These are phyloP conservation scores for Zygnema circumcarinatum DNA, from an alignment of 139 green algal genomes.

Conservation along the genomic window DNA sequence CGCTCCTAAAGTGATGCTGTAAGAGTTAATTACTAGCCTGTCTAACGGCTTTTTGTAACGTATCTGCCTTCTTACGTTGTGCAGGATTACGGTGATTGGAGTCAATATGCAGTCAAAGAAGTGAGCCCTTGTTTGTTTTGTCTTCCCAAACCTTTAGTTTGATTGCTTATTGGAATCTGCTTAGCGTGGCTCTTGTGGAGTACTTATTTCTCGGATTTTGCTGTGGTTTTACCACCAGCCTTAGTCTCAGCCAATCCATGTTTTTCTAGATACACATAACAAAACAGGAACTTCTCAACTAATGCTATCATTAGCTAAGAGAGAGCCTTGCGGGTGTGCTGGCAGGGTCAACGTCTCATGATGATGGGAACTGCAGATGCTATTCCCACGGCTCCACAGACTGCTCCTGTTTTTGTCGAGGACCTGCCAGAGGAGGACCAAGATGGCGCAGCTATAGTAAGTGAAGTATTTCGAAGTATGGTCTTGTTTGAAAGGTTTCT, in stretches of 20 bases:
- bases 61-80: too few species aligned
- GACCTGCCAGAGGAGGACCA: slow-evolving; percentile 90
- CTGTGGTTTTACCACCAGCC: slow-evolving; percentile 1
- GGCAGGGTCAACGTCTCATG: slow-evolving; percentile 80
- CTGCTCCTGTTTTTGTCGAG: slow-evolving; percentile 85
- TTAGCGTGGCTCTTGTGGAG: too few species aligned
- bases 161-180: too few species aligned
- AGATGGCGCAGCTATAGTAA: slow-evolving; percentile 68
- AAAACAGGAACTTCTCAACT: too few species aligned
- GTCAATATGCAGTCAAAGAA: slow-evolving; percentile 79
- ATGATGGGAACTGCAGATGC: slow-evolving; percentile 95
- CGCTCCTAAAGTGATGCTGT: too few species aligned
- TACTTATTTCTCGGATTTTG: slow-evolving; percentile 13
- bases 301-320: too few species aligned
- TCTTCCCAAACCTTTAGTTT: too few species aligned
- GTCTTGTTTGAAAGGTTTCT: background rate
- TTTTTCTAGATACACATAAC: too few species aligned
- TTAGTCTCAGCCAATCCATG: background rate
- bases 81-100: slow-evolving; percentile 88
- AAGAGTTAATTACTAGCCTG: too few species aligned
- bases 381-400: slow-evolving; percentile 71
- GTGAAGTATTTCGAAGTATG: background rate
- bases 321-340: background rate
- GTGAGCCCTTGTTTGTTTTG: slow-evolving; percentile 51
- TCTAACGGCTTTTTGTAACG: too few species aligned